Base-by-base conservation (phyloP, 2,329 filamentous ascomycete species). In the Penicillium palitans region DNA sequence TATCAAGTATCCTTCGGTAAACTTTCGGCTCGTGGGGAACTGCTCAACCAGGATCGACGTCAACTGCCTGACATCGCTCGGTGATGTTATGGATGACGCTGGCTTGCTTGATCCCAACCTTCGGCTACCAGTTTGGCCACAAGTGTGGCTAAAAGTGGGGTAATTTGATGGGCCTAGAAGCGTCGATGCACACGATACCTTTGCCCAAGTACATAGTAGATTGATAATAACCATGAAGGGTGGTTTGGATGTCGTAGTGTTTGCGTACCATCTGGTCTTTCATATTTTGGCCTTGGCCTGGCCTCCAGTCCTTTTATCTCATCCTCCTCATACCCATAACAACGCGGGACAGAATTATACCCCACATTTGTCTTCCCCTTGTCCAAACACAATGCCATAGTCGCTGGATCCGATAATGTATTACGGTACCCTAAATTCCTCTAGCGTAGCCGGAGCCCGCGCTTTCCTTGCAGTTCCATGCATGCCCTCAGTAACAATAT, bases 361-460 rank as follows among this genome's bases (percentile, higher is more conserved):
- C 24, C 21, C 33, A 65, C 67, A 55, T 70, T 71, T 7, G 59
- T 67, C 15, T 58, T 62, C 15, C 55, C 61, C 42, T 70, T 67
- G 44, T 67, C 62, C 25, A 62, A 51, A 48, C 59, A 68, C 39
- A 66, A 29, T 9, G 62, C 61, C 52, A 68, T 58, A 13, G 61
- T 68, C 13, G 63, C 63, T 7, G 66, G 61, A 40, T 21, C n/a
- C 2, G 60, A 60, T 40, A 65, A 68, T 8, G 62, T 67, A 49
- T 5, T 57, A 67, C 9, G 66, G 66, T 8, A 21, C 19, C 39
- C 55, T 48, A 60, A 70, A 70, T 1, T 68, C 66, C 42, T 70
- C 68, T 25, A 69, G 51, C 4, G 71, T 52, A 17, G 62, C 66
- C 4, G 66, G 66, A 8, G 70, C 62, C 44, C 70, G 67, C 3